Evolutionary conservation across 805 yeast species (phyloP).

Genomic region (Metschnikowia henanensis): DNA sequence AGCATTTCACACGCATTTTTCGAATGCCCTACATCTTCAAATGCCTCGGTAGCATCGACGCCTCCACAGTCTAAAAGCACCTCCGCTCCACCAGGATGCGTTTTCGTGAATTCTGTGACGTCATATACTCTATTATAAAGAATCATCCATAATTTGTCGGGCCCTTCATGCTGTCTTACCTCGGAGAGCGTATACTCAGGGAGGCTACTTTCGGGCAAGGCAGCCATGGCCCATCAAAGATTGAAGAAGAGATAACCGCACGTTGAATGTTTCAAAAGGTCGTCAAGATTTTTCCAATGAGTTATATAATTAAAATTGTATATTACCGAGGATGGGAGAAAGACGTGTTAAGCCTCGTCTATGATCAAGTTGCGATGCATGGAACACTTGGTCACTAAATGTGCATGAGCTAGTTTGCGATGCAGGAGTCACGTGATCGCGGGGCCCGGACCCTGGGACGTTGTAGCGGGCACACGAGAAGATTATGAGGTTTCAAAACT

Average conservation of each 20-base stretch:
- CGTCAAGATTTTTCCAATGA: no score
- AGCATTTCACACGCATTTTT: slow-evolving; percentile 20
- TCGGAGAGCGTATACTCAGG: slow-evolving; percentile 35
- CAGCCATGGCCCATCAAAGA: slow-evolving; percentile 4
- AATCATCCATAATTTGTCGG: slow-evolving; percentile 82
- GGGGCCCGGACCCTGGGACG: no score
- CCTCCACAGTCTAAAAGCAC: slow-evolving; percentile 83
- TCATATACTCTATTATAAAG: slow-evolving; percentile 80
- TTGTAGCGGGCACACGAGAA: no score
- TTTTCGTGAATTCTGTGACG: slow-evolving; percentile 64
- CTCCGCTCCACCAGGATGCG: slow-evolving; percentile 79
- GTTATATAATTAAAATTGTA: no score
- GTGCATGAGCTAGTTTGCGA: no score
- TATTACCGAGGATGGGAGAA: no score
- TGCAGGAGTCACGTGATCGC: no score
- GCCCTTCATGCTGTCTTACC: slow-evolving; percentile 69
- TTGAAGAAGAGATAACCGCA: not conserved
- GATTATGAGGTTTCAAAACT: no score
- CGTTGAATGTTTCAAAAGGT: no score
- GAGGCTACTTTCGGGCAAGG: not conserved
- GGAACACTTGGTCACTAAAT: no score
- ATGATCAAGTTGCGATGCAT: no score
- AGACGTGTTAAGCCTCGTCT: no score
- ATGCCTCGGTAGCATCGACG: slow-evolving; percentile 67
- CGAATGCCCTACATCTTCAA: slow-evolving; percentile 38